Evolutionary conservation across 1,139 yeast species (phyloP).

Genomic region (Debaryomyces nepalensis): DNA sequence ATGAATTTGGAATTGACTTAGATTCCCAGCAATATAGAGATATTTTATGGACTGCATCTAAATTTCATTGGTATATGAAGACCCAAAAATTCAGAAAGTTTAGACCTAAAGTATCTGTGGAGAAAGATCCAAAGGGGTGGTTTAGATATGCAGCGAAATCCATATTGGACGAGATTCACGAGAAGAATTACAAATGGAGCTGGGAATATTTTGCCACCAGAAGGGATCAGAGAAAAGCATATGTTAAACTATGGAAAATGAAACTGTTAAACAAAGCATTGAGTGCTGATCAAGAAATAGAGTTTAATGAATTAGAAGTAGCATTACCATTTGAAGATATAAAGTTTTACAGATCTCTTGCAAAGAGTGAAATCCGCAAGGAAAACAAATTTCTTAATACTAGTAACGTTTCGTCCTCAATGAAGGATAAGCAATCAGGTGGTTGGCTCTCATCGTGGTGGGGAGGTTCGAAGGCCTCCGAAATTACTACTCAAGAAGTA

Average conservation of each 20-base stretch:
- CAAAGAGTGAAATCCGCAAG: constrained; percentile 66
- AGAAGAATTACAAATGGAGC: constrained; percentile 78
- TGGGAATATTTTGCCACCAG: constrained; percentile 82
- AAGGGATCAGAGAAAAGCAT: constrained; percentile 71
- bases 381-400: constrained; percentile 36
- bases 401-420: not conserved
- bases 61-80: constrained; percentile 76
- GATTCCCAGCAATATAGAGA: constrained; percentile 87
- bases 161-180: constrained; percentile 79
- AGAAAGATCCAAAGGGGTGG: constrained; percentile 81
- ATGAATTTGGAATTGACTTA: constrained; percentile 83
- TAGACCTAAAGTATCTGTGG: constrained; percentile 65
- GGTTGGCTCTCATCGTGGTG: constrained; percentile 72
- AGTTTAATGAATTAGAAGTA: constrained; percentile 59
- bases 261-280: constrained; percentile 44
- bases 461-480: constrained; percentile 33
- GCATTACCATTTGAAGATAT: constrained; percentile 76
- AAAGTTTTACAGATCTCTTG: constrained; percentile 80
- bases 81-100: constrained; percentile 74
- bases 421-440: constrained; percentile 15
- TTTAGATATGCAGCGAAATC: constrained; percentile 76
- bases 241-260: constrained; percentile 68
- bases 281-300: constrained; percentile 38
- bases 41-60: constrained; percentile 79
- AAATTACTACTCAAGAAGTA: constrained; percentile 12